These are phyloP conservation scores for Penicillium lagena DNA, from an alignment of 495 filamentous ascomycete species.

Conservation along the genomic window DNA sequence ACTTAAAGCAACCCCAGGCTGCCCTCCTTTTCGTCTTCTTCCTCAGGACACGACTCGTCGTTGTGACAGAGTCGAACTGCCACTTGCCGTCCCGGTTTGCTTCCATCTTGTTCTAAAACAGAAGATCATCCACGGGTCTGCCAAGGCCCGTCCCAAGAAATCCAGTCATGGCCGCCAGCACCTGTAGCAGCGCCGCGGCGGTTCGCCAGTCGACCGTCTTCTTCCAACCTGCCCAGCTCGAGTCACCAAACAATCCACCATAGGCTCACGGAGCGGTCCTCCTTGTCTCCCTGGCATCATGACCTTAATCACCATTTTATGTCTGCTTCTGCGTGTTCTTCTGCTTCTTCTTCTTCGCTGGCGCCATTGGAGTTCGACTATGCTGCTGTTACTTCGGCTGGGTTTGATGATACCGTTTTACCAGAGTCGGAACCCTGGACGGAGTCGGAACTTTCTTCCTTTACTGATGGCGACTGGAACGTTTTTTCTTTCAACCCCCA, in stretches of 20 bases:
- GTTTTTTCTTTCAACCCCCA: slow-evolving; percentile 7
- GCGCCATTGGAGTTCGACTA: slow-evolving; percentile 10
- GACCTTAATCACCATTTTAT: background rate
- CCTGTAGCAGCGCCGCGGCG: slow-evolving; percentile 15
- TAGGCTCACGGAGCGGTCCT: slow-evolving; percentile 11
- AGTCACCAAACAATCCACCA: slow-evolving; percentile 12
- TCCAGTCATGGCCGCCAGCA: slow-evolving; percentile 20
- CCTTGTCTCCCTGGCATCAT: slow-evolving; percentile 3
- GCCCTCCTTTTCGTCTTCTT: slow-evolving; percentile 7
- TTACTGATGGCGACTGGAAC: slow-evolving; percentile 20
- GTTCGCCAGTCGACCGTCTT: slow-evolving; percentile 6
- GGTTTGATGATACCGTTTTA: slow-evolving; percentile 14
- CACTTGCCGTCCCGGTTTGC: background rate
- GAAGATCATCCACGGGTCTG: slow-evolving; percentile 14
- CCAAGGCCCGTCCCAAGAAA: slow-evolving; percentile 21
- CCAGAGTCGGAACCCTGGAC: slow-evolving; percentile 21
- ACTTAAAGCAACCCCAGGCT: background rate
- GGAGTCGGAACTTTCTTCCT: slow-evolving; percentile 14
- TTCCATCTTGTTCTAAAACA: background rate
- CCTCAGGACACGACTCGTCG: slow-evolving; percentile 20
- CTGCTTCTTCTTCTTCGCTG: slow-evolving; percentile 9
- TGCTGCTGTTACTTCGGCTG: slow-evolving; percentile 8
- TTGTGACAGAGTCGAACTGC: slow-evolving; percentile 8
- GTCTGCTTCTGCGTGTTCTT: background rate
- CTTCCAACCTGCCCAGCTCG: slow-evolving; percentile 11